These are phyloP conservation scores for Penicillium sp. DNA, from an alignment of 2,329 filamentous ascomycete genomes.

Conservation along the genomic window DNA sequence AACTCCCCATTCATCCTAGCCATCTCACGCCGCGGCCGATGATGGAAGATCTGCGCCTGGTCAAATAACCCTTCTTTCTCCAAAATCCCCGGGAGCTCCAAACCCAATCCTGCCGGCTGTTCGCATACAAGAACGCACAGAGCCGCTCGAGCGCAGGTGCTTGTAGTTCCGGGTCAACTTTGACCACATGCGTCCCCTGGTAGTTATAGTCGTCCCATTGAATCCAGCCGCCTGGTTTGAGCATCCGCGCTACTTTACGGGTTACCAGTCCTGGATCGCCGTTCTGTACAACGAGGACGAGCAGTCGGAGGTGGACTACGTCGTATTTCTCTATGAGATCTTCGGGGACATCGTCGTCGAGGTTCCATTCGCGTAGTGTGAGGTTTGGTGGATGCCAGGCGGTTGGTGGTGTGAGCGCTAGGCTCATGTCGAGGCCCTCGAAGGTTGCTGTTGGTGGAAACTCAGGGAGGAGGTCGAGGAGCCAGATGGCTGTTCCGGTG, in stretches of 20 bases:
- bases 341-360: slow-evolving; percentile 19
- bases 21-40: not conserved
- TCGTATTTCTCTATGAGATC: slow-evolving; percentile 29
- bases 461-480: slow-evolving; percentile 16
- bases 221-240: slow-evolving; percentile 17
- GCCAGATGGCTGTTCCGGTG: slow-evolving; percentile 27
- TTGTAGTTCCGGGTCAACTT: not conserved
- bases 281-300: slow-evolving; percentile 10
- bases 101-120: slow-evolving; percentile 14
- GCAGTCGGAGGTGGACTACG: slow-evolving; percentile 27
- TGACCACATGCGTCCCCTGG: not conserved
- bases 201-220: slow-evolving; percentile 18
- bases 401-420: slow-evolving; percentile 14
- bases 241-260: slow-evolving; percentile 7
- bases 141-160: slow-evolving; percentile 3
- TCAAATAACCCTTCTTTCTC: slow-evolving; percentile 4
- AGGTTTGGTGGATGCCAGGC: slow-evolving; percentile 20
- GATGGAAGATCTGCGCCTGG: not conserved
- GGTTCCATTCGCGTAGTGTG: slow-evolving; percentile 22
- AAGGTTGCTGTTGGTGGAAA: slow-evolving; percentile 18
- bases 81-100: slow-evolving; percentile 1
- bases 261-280: slow-evolving; percentile 9
- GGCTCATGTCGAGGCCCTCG: slow-evolving; percentile 26
- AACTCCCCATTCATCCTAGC: not conserved
- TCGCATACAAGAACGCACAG: slow-evolving; percentile 4